These are phyloP conservation scores for Scleromitrula shiraiana DNA, from an alignment of 2,329 filamentous ascomycete genomes.

Conservation along the genomic window DNA sequence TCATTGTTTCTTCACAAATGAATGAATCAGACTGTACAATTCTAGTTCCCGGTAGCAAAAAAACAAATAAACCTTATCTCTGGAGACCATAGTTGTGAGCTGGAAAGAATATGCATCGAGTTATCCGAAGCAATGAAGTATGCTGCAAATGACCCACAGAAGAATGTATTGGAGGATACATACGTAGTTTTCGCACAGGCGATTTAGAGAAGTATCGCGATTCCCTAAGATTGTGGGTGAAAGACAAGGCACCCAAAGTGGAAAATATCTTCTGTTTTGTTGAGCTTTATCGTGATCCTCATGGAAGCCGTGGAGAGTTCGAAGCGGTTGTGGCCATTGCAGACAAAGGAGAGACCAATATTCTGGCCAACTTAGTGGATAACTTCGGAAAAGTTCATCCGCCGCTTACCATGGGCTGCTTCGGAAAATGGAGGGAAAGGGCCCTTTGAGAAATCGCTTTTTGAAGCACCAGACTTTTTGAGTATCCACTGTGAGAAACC, in stretches of 20 bases:
- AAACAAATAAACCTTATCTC: constrained; percentile 35
- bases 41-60: constrained; percentile 18
- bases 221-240: constrained; percentile 49
- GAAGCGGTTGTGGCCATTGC: constrained; percentile 53
- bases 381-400: constrained; percentile 58
- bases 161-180: constrained; percentile 44
- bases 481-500: constrained; percentile 44
- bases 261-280: constrained; percentile 56
- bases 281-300: constrained; percentile 55
- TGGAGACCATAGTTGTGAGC: constrained; percentile 45
- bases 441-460: constrained; percentile 65
- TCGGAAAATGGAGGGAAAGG: constrained; percentile 33
- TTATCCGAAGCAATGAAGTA: constrained; percentile 40
- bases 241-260: constrained; percentile 46
- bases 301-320: constrained; percentile 50
- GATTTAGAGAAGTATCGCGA: constrained; percentile 47
- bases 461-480: constrained; percentile 65
- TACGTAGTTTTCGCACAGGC: constrained; percentile 47
- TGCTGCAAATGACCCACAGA: constrained; percentile 45
- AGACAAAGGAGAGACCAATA: constrained; percentile 54
- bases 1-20: constrained; percentile 24
- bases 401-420: constrained; percentile 38
- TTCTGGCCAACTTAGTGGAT: constrained; percentile 54
- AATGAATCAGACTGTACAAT: constrained; percentile 14
- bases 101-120: constrained; percentile 40